phyloP scores from a whole-genome alignment of 2,329 filamentous ascomycete genomes.

The Colletotrichum sp. region DNA sequence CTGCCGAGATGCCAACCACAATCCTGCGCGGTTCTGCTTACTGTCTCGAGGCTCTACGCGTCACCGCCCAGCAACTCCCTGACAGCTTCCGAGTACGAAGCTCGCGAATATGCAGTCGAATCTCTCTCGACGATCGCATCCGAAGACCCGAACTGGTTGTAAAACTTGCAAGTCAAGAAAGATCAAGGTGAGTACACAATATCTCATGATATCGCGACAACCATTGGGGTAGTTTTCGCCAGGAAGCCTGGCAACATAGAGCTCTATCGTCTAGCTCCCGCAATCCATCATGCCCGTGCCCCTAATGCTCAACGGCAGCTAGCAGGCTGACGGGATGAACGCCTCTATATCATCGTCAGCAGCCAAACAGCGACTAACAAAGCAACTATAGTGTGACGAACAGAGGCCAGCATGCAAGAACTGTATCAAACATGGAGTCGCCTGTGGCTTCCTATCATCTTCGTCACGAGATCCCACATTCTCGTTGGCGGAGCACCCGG shows the following conservation, averaged over 20 bases:
- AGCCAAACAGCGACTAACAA: not conserved
- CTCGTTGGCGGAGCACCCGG: constrained; percentile 7
- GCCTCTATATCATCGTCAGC: not conserved
- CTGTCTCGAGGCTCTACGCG: not conserved
- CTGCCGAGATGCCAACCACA: constrained; percentile 1
- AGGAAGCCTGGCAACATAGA: not conserved
- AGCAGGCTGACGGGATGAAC: not conserved
- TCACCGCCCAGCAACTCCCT: not conserved
- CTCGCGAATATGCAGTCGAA: constrained; percentile 17
- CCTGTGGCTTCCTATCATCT: constrained; percentile 36
- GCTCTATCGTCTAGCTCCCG: not conserved
- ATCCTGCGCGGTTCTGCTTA: not conserved
- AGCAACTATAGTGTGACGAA: constrained; percentile 40
- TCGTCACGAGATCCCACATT: constrained; percentile 2
- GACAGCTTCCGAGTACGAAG: constrained; percentile 7
- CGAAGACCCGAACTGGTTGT: constrained; percentile 43
- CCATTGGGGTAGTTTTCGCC: not conserved
- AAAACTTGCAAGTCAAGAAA: constrained; percentile 42
- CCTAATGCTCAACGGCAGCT: not conserved
- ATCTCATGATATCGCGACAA: too few species aligned
- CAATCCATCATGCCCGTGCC: not conserved
- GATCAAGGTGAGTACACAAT: constrained; percentile 37
- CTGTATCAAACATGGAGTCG: constrained; percentile 43
- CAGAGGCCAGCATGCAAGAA: constrained; percentile 42
- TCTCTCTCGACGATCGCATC: constrained; percentile 17